Evolutionary conservation across 2,329 filamentous ascomycete species (phyloP), one percentile per base, ranked within the genome.

Genomic region (Nigrospora oryzae): DNA sequence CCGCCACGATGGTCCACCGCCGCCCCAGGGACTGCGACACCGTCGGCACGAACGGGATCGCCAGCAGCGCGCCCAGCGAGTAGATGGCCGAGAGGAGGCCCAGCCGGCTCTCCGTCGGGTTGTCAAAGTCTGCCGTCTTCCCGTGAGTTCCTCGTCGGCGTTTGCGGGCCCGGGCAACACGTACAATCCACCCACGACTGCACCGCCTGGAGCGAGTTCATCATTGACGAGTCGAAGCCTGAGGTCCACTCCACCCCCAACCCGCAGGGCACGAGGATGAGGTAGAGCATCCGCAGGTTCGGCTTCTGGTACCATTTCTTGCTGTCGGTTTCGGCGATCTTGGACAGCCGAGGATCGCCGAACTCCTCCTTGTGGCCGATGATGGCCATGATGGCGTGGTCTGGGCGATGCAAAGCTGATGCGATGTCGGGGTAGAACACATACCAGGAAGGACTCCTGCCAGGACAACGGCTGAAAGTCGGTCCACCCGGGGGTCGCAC

Each of bases 241-340:
- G 63, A 66, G 0, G 72, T 75, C 65, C 63, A 66, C 49, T 68
- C 64, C 4, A 67, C 65, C 0, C 66, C 66, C n/a, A 69, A 53
- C 0, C 57, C 63, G 5, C 61, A 62, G 1, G 65, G 66, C n/a
- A 68, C 53, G 13, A 69, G 53, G 31, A 65, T 63, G 42, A 68
- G 53, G 46, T 69, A 69, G 31, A 68, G 51, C 12, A 59, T 56
- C 23, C 64, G 54, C 43, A 68, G 51, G 45, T 67, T 65, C 1
- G 61, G 64, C 44, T 69, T 69, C 28, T 62, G 52, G 50, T 67
- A 68, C 66, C 65, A 69, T 53, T 47, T 54, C 31, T 54, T 57
- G 15, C 53, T 56, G 50, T 67, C 64, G 3, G 56, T 55, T 35
- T 62, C 48, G 12, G 64, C 63, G 33, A 67, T 65, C 44, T 48